Evolutionary conservation across 306 rosid genomes (phyloP).

Genomic region (Ormosia emarginata): DNA sequence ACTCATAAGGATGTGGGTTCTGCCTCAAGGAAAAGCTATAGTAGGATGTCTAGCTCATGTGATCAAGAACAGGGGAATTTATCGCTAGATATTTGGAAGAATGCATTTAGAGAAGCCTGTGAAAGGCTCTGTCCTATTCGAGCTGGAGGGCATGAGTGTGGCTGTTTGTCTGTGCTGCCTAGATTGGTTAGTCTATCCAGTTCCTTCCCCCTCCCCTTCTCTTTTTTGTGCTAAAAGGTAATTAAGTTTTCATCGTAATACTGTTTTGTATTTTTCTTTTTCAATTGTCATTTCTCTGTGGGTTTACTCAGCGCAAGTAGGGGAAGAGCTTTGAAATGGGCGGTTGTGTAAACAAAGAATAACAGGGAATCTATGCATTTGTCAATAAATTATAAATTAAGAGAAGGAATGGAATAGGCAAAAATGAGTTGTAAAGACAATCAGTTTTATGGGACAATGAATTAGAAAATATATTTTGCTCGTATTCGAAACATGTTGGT

Average conservation of each 20-base stretch:
- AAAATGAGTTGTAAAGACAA: neutral
- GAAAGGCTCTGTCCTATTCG: slow-evolving; percentile 94
- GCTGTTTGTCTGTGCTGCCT: slow-evolving; percentile 84
- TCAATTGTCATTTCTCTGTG: neutral
- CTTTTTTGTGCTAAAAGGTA: neutral
- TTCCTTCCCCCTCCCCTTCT: neutral
- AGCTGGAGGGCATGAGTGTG: slow-evolving; percentile 96
- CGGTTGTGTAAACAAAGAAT: neutral
- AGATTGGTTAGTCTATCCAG: slow-evolving; percentile 61
- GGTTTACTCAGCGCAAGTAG: neutral
- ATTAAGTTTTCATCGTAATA: neutral
- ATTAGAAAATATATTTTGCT: neutral
- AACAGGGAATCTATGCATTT: neutral
- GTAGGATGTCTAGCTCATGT: slow-evolving; percentile 44
- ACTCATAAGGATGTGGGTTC: slow-evolving; percentile 31
- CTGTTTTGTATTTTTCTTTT: neutral
- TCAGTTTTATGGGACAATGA: neutral
- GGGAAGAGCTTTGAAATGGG: neutral
- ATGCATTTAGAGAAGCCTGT: slow-evolving; percentile 76
- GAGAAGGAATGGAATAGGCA: neutral
- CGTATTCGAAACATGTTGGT: neutral
- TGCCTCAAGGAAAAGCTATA: slow-evolving; percentile 40
- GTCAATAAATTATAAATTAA: neutral
- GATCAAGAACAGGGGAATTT: slow-evolving; percentile 67
- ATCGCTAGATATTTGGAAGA: slow-evolving; percentile 85